phyloP scores from a whole-genome alignment of 2,329 filamentous ascomycete species.

The Sordariomycetes sp. region DNA sequence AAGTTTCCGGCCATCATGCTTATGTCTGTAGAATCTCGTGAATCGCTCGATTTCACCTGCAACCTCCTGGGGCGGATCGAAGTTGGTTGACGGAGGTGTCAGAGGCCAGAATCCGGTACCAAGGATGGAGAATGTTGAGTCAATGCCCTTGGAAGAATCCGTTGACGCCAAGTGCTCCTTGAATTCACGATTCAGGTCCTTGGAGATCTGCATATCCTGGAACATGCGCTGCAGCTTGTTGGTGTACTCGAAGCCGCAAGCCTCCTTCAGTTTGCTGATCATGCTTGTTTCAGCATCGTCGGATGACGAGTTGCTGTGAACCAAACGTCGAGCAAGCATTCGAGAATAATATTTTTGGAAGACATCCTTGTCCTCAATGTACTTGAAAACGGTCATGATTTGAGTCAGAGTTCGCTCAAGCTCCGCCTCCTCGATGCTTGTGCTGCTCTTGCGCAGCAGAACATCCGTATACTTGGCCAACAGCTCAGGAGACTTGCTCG shows the following conservation, averaged over 20 bases:
- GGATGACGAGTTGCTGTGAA: conserved; percentile 90
- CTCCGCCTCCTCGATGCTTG: conserved; percentile 87
- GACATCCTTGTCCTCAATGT: conserved; percentile 99
- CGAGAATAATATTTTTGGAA: conserved; percentile 99
- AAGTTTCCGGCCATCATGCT: conserved; percentile 92
- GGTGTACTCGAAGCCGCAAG: conserved; percentile 97
- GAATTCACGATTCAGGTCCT: conserved; percentile 88
- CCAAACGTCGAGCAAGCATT: conserved; percentile 88
- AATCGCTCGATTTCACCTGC: conserved; percentile 85
- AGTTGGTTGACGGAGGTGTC: conserved; percentile 76
- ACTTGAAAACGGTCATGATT: conserved; percentile 99
- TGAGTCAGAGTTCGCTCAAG: conserved; percentile 81
- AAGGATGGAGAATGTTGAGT: conserved; percentile 85
- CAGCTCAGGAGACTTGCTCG: conserved; percentile 88
- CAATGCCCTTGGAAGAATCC: conserved; percentile 57
- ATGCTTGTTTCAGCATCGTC: conserved; percentile 98
- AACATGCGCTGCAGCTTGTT: conserved; percentile 99
- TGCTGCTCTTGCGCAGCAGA: conserved; percentile 84
- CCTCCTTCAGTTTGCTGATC: conserved; percentile 98
- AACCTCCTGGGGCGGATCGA: conserved; percentile 79
- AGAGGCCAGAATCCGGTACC: conserved; percentile 98
- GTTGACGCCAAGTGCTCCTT: conserved; percentile 58
- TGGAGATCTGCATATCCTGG: conserved; percentile 98
- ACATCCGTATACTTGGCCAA: conserved; percentile 94
- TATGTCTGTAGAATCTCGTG: conserved; percentile 84